Evolutionary conservation across 1,139 yeast species (phyloP), one percentile per base, ranked within the genome.

Genomic region (Candida sp.): DNA sequence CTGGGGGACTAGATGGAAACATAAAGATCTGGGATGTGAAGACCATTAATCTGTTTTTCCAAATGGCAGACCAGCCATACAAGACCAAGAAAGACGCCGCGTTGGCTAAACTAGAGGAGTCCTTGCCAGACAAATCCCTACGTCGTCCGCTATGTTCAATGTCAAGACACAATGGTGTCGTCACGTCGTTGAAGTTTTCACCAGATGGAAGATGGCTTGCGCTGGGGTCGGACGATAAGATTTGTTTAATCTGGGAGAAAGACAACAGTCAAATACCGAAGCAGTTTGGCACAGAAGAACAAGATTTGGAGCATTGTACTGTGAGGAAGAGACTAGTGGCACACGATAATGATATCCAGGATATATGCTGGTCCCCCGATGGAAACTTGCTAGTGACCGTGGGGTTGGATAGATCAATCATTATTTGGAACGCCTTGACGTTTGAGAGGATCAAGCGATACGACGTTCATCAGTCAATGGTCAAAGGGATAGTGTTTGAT

Each of bases 331-430:
- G 98, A 61, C 78, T 92, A 30, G 97, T 90, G 25, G 99, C 98
- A 1, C 99, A 94, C 69, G 98, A 94, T 56, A 94, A 93, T 63
- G 99, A 94, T 71, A 90, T 94, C 46, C 99, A 94, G 65, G 99
- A 94, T 67, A 86, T 94, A 57, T 96, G 97, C 41, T 94, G 99
- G 99, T 90, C 97, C 1, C 98, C 98, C 0, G 98, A 94, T 65
- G 90, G 96, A 2, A 82, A 91, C 33, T 81, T 94, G 31, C 73
- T 94, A 49, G 98, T 94, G 25, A 88, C 97, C 0, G 99, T 93
- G 8, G 99, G 99, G 0, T 77, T 94, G 52, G 99, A 94, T 69
- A 78, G 98, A 61, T 87, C 93, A 49, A 89, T 94, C 48, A 88
- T 94, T 45, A 86, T 96, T 9, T 96, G 99, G 98, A 90, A 87